Conservation (phyloP, 2,329 filamentous ascomycete genomes). For the Chrysosporium queenslandicum region DNA sequence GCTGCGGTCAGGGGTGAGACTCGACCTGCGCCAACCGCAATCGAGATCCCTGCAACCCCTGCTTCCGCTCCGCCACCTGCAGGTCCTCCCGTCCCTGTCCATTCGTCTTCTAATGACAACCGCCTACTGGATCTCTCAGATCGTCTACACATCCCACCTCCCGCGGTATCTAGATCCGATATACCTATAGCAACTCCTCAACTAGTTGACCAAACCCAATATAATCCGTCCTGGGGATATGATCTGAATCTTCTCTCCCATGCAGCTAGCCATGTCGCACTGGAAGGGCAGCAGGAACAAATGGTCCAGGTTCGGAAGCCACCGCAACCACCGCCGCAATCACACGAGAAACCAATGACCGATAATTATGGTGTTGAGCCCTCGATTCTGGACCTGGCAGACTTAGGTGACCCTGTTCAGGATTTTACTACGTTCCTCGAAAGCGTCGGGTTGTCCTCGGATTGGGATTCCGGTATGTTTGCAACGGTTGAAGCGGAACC, state of each 20-base stretch:
- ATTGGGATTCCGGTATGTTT: conserved; percentile 42
- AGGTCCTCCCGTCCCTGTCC: conserved; percentile 18
- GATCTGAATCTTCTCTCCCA: conserved; percentile 41
- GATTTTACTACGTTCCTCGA: conserved; percentile 42
- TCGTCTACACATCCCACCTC: conserved; percentile 34
- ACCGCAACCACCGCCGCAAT: conserved; percentile 19
- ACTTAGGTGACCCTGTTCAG: conserved; percentile 41
- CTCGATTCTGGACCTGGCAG: conserved; percentile 38
- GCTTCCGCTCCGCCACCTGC: conserved; percentile 24
- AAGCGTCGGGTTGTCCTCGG: conserved; percentile 41
- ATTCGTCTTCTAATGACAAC: conserved; percentile 32
- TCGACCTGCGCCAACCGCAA: conserved; percentile 23
- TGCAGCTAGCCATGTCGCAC: conserved; percentile 41
- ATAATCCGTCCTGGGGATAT: conserved; percentile 44
- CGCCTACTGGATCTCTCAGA: conserved; percentile 40
- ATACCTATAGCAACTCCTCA: conserved; percentile 28
- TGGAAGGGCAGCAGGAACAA: conserved; percentile 37
- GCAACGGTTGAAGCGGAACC: conserved; percentile 33
- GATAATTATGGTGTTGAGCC: conserved; percentile 38
- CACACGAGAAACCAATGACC: conserved; percentile 31
- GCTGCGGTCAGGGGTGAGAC: conserved; percentile 31
- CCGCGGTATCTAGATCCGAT: conserved; percentile 27
- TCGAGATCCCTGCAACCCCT: conserved; percentile 28
- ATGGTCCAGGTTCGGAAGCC: conserved; percentile 28
- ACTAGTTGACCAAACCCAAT: conserved; percentile 37